phyloP scores from a whole-genome alignment of 2,329 filamentous ascomycete species.

The Fusarium sp. region DNA sequence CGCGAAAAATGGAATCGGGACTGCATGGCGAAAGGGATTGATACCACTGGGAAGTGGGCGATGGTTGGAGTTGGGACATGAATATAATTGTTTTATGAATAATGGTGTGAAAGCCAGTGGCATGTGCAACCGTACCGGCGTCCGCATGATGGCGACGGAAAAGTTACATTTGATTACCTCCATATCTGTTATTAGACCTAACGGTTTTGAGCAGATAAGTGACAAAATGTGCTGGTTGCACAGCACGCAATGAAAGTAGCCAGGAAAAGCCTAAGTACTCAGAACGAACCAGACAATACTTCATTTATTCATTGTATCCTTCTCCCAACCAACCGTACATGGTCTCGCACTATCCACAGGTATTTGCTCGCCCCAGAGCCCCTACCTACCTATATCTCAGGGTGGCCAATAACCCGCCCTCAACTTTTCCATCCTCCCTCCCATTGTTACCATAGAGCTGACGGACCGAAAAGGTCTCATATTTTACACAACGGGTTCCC shows the following conservation, averaged over 20 bases:
- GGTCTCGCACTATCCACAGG: conserved; percentile 19
- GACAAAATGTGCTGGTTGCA: neutral
- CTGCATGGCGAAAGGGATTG: conserved; percentile 15
- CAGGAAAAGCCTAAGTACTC: neutral
- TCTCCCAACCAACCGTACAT: conserved; percentile 34
- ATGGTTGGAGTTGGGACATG: neutral
- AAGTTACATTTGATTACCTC: neutral
- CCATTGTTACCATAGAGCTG: conserved; percentile 12
- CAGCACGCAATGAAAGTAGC: neutral
- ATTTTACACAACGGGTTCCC: conserved; percentile 39
- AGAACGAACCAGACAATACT: conserved; percentile 32
- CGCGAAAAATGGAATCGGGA: neutral
- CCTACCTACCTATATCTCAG: conserved; percentile 28
- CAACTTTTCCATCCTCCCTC: conserved; percentile 7
- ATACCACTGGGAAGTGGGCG: conserved; percentile 13
- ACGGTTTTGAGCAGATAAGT: too few relatives aligned
- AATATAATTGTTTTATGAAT: conserved; percentile 10
- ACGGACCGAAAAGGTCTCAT: conserved; percentile 32
- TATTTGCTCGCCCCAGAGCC: conserved; percentile 20
- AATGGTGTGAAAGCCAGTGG: neutral
- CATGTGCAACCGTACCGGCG: neutral
- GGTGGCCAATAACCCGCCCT: conserved; percentile 23
- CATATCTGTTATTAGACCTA: too few relatives aligned
- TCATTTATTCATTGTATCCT: conserved; percentile 47
- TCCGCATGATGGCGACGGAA: neutral